Conservation (phyloP, 1,284 basidiomycete species). For the Inonotus hispidus region DNA sequence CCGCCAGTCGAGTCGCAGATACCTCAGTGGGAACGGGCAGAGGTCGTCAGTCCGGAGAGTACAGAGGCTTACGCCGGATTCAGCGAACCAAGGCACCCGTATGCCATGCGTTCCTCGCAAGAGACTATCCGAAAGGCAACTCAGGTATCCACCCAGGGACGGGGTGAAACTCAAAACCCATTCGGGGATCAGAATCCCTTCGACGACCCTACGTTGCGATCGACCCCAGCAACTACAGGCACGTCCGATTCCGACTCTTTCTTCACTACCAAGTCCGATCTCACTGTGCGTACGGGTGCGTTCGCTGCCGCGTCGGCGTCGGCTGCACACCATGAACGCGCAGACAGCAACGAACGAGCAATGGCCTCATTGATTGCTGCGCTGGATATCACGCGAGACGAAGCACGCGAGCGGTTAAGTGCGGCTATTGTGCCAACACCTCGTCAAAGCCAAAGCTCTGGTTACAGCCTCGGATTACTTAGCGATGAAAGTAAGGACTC, state of each 20-base stretch:
- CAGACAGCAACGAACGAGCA: constrained; percentile 13
- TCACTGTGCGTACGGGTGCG: constrained; percentile 5
- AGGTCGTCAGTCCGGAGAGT: constrained; percentile 18
- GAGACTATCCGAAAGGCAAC: neutral
- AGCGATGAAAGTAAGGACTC: constrained; percentile 7
- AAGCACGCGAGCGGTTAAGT: constrained; percentile 14
- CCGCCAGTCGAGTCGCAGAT: constrained; percentile 12
- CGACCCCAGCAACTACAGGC: neutral
- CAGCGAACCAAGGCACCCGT: constrained; percentile 2
- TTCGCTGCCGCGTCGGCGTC: neutral
- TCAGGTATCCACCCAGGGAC: neutral
- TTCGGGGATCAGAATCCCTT: constrained; percentile 16
- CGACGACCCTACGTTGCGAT: constrained; percentile 1
- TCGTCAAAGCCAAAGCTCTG: constrained; percentile 3
- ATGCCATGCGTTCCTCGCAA: constrained; percentile 1
- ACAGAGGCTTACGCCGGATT: constrained; percentile 13
- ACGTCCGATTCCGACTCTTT: constrained; percentile 11
- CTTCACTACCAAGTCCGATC: constrained; percentile 6
- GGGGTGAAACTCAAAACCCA: neutral
- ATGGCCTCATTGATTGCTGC: constrained; percentile 18
- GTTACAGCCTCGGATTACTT: neutral
- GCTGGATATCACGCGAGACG: constrained; percentile 16
- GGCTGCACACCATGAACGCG: constrained; percentile 3
- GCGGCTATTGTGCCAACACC: constrained; percentile 14
- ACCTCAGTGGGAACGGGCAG: constrained; percentile 16